These are phyloP conservation scores for Yamadazyma spencermartinsiae DNA, from an alignment of 1,139 yeast species.

Conservation along the genomic window DNA sequence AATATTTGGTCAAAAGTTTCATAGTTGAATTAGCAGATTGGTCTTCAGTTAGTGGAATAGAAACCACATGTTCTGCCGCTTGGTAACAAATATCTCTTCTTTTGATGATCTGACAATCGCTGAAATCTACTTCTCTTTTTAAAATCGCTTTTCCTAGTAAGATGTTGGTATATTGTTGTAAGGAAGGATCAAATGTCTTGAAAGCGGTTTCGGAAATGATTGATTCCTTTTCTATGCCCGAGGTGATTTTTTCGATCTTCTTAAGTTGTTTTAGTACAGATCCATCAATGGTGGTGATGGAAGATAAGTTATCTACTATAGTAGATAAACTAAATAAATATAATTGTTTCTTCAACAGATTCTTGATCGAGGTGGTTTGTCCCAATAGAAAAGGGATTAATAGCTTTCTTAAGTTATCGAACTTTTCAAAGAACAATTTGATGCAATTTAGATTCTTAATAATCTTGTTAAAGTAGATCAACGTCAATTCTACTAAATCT, in stretches of 20 bases:
- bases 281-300: slow-evolving; percentile 22
- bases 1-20: slow-evolving; percentile 23
- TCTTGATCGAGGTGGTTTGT: slow-evolving; percentile 31
- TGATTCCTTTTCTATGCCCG: slow-evolving; percentile 39
- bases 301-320: slow-evolving; percentile 27
- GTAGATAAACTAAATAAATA: slow-evolving; percentile 29
- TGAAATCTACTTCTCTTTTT: slow-evolving; percentile 31
- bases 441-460: slow-evolving; percentile 30
- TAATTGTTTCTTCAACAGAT: slow-evolving; percentile 25
- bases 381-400: slow-evolving; percentile 34
- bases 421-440: slow-evolving; percentile 36
- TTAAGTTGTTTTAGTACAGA: slow-evolving; percentile 29
- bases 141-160: slow-evolving; percentile 45
- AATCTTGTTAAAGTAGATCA: slow-evolving; percentile 24
- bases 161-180: slow-evolving; percentile 39
- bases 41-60: slow-evolving; percentile 42
- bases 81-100: slow-evolving; percentile 43
- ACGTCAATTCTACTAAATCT: slow-evolving; percentile 22
- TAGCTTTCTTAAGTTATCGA: slow-evolving; percentile 41
- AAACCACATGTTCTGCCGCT: slow-evolving; percentile 46
- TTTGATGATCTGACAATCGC: slow-evolving; percentile 36
- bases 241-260: slow-evolving; percentile 39
- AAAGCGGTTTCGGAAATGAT: slow-evolving; percentile 30
- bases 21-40: slow-evolving; percentile 20
- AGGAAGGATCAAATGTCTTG: slow-evolving; percentile 34